These are phyloP conservation scores for Brassica juncea DNA, from an alignment of 345 rosid species.

Conservation along the genomic window DNA sequence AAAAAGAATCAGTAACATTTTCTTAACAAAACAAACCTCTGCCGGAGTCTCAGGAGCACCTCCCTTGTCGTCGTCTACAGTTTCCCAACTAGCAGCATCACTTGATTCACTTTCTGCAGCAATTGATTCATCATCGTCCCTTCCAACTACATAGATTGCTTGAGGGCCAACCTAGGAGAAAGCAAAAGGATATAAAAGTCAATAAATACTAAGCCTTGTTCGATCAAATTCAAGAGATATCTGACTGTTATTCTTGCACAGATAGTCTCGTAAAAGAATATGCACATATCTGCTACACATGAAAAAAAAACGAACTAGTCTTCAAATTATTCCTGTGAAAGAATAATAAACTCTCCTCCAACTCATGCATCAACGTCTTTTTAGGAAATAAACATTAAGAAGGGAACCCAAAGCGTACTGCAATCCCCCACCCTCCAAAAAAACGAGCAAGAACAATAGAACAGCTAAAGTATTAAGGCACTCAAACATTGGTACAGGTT, in stretches of 20 bases:
- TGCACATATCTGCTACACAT: background rate
- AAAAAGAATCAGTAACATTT: slow-evolving; percentile 13
- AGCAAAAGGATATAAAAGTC: slow-evolving; percentile 18
- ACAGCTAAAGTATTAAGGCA: slow-evolving; percentile 23
- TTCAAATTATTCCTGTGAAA: background rate
- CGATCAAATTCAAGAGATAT: slow-evolving; percentile 4
- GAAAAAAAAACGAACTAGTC: background rate
- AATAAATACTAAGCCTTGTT: slow-evolving; percentile 20
- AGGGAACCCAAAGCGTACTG: no score
- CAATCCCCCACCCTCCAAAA: background rate
- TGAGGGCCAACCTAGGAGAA: slow-evolving; percentile 92
- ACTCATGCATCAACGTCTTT: slow-evolving; percentile 10
- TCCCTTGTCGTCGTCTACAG: slow-evolving; percentile 70
- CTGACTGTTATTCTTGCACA: background rate
- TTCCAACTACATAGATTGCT: slow-evolving; percentile 91
- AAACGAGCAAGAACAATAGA: background rate
- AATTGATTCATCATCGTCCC: slow-evolving; percentile 87
- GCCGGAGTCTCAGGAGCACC: slow-evolving; percentile 56
- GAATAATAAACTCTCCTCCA: slow-evolving; percentile 8
- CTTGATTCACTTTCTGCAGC: slow-evolving; percentile 86
- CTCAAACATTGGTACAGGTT: background rate
- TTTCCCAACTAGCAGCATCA: slow-evolving; percentile 99
- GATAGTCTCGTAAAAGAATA: slow-evolving; percentile 16
- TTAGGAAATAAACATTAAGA: no score
- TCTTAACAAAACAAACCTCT: slow-evolving; percentile 62